Conservation (phyloP, 2,329 filamentous ascomycete genomes). For the Trichoderma sp. region DNA sequence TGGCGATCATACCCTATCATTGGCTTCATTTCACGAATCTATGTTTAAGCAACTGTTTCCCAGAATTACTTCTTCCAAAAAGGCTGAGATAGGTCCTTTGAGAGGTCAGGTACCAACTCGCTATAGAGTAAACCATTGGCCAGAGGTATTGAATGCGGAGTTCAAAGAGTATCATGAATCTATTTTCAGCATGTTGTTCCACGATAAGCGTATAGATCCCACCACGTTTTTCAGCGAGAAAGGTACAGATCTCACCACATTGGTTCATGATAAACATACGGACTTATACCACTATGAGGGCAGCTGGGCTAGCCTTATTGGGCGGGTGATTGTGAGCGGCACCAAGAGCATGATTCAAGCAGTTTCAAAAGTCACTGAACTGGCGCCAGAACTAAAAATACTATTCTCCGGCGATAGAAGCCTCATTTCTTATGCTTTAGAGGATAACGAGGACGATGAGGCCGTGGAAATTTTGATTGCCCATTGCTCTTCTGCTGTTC, state of each 20-base stretch:
- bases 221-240: too few relatives aligned
- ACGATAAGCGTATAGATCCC: background rate
- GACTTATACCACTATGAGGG: too few relatives aligned
- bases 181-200: background rate
- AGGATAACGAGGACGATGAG: fast-evolving
- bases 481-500: background rate
- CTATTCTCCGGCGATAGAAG: fast-evolving
- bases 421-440: fast-evolving
- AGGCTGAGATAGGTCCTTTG: fast-evolving
- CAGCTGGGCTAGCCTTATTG: background rate
- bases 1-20: background rate
- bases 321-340: fast-evolving
- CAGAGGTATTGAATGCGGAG: background rate
- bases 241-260: too few relatives aligned
- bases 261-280: too few relatives aligned
- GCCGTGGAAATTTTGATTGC: background rate
- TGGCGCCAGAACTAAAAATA: background rate
- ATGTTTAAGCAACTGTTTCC: background rate
- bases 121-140: background rate
- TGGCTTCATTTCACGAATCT: fast-evolving
- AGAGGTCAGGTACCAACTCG: background rate
- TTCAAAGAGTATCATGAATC: background rate
- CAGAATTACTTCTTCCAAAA: background rate
- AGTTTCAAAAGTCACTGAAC: background rate
- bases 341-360: background rate